Conservation (phyloP, 371 early-diverging fungal genomes). For the Mucor sp. region DNA sequence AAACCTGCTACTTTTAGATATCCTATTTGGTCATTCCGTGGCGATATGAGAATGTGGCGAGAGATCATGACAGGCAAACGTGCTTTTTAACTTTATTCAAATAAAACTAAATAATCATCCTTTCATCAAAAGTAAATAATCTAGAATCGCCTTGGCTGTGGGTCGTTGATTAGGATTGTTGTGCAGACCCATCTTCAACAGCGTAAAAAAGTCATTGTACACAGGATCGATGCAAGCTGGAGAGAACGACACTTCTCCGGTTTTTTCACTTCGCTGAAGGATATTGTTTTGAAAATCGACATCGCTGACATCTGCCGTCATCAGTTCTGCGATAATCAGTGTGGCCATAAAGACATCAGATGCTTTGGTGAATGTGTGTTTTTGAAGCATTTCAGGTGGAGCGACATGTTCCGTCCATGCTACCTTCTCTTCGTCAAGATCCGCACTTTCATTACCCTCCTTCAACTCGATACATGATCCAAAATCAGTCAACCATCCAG, state of each 20-base stretch:
- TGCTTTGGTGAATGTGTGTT: conserved; percentile 22
- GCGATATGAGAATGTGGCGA: conserved; percentile 66
- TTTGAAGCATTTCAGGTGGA: conserved; percentile 37
- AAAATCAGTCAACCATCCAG: conserved; percentile 43
- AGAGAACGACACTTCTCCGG: conserved; percentile 20
- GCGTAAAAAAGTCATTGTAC: conserved; percentile 13
- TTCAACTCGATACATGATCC: conserved; percentile 38
- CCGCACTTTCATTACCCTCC: neutral
- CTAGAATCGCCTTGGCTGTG: conserved; percentile 8
- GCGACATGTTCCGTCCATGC: conserved; percentile 42
- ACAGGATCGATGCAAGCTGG: conserved; percentile 7
- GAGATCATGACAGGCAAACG: conserved; percentile 51
- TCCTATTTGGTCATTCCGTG: conserved; percentile 62
- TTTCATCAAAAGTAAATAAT: neutral
- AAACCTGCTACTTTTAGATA: conserved; percentile 74
- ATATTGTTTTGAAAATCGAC: conserved; percentile 20
- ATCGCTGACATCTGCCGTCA: conserved; percentile 29
- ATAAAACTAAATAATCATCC: neutral
- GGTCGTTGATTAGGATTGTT: conserved; percentile 9
- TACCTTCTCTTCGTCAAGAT: conserved; percentile 12
- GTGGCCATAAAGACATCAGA: conserved; percentile 47
- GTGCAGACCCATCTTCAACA: conserved; percentile 14
- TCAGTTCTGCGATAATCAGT: conserved; percentile 29
- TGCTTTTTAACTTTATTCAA: conserved; percentile 26
- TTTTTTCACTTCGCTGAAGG: neutral